phyloP scores from a whole-genome alignment of 352 stramenopile species.

The Globisporangium nunn region DNA sequence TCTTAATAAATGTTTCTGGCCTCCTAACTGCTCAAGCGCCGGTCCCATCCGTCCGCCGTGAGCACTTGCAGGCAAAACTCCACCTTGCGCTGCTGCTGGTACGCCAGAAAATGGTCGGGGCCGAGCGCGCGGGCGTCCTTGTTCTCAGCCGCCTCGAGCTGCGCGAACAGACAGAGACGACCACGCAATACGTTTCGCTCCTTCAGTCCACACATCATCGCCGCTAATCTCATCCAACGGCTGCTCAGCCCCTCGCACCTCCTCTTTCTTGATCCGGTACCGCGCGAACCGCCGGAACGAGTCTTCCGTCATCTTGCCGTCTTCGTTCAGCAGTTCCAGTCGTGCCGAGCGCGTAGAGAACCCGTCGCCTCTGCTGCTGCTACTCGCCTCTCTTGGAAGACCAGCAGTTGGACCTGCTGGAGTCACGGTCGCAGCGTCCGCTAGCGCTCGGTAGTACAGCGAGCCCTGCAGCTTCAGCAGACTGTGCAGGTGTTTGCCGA shows the following conservation, averaged over 20 bases:
- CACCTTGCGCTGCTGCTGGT: conserved; percentile 51
- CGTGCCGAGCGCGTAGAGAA: conserved; percentile 2
- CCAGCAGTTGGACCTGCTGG: background rate
- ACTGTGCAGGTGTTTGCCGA: conserved; percentile 62
- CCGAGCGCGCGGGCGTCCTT: conserved; percentile 19
- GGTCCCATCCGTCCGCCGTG: conserved; percentile 32
- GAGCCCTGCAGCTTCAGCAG: conserved; percentile 56
- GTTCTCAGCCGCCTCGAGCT: conserved; percentile 15
- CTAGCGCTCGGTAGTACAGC: conserved; percentile 52
- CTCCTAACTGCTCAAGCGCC: conserved; percentile 17
- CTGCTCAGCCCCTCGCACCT: conserved; percentile 19
- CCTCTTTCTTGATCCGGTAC: conserved; percentile 61
- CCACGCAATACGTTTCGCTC: background rate
- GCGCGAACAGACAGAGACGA: conserved; percentile 1
- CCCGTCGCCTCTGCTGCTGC: background rate
- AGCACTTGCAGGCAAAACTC: conserved; percentile 54
- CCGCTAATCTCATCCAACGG: background rate
- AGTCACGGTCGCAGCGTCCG: conserved; percentile 8
- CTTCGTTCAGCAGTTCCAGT: conserved; percentile 32
- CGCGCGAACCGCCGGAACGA: conserved; percentile 57
- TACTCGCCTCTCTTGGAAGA: background rate
- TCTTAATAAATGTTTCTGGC: background rate
- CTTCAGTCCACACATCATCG: background rate
- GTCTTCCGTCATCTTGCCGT: conserved; percentile 57
- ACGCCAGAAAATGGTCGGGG: conserved; percentile 49